Evolutionary conservation across 345 rosid genomes (phyloP).

Genomic region (Linum lewisii): DNA sequence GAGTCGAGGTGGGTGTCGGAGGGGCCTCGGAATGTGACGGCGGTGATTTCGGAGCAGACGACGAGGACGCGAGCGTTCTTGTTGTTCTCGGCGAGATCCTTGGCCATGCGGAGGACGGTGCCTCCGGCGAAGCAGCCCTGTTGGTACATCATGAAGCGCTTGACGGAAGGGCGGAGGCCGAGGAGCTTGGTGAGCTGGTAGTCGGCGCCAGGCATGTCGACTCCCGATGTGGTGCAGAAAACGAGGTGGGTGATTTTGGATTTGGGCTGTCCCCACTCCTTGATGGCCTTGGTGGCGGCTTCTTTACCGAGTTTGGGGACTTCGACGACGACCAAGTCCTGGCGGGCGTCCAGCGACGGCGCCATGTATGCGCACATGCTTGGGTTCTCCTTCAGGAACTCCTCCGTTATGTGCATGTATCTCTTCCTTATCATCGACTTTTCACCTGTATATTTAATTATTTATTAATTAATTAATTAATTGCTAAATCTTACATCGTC

Average conservation of each 20-base stretch:
- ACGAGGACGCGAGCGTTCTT: neutral
- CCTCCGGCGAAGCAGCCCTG: neutral
- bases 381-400: neutral
- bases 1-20: neutral
- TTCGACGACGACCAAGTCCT: neutral
- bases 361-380: neutral
- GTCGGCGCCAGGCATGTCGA: neutral
- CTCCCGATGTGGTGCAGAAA: neutral
- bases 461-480: too few relatives aligned
- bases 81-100: neutral
- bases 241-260: neutral
- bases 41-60: neutral
- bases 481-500: too few relatives aligned
- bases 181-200: neutral
- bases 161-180: neutral
- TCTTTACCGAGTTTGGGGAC: neutral
- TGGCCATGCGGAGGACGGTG: neutral
- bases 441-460: neutral
- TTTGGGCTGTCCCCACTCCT: neutral
- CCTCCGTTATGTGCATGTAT: neutral
- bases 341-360: neutral
- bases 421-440: neutral
- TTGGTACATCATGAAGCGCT: neutral
- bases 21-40: neutral
- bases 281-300: neutral